These are phyloP conservation scores for Aspergillus viridinutans DNA, from an alignment of 2,329 filamentous ascomycete species.

Conservation along the genomic window DNA sequence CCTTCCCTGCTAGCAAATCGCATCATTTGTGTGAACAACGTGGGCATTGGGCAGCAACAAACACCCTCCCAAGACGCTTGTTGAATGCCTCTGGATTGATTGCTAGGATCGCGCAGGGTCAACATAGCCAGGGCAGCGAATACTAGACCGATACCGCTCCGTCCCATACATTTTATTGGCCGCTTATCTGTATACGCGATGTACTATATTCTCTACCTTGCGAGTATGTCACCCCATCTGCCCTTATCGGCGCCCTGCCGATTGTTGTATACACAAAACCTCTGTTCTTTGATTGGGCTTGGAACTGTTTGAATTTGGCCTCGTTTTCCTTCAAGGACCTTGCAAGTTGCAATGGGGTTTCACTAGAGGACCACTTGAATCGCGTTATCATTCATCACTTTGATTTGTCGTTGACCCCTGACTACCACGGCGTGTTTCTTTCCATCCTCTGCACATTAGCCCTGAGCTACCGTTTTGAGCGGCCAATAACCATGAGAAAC, in stretches of 20 bases:
- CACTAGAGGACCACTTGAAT: not conserved
- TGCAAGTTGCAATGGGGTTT: not conserved
- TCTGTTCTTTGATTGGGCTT: not conserved
- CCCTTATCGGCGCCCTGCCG: conserved; percentile 5
- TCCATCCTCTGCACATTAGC: not conserved
- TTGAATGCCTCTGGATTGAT: conserved; percentile 13
- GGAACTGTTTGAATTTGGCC: not conserved
- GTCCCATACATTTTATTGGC: conserved; percentile 19
- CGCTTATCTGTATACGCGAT: conserved; percentile 24
- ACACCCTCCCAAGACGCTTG: conserved; percentile 11
- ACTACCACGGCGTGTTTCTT: not conserved
- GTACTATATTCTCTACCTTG: conserved; percentile 61
- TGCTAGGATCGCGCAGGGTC: conserved; percentile 20
- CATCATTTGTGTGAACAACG: conserved; percentile 13
- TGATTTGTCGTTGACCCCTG: not conserved
- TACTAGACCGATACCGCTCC: conserved; percentile 21
- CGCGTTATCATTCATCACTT: not conserved
- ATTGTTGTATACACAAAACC: conserved; percentile 1
- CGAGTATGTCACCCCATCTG: conserved; percentile 58
- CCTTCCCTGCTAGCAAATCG: conserved; percentile 10
- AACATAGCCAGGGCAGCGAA: conserved; percentile 16
- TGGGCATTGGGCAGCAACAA: conserved; percentile 24
- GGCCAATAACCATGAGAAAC: conserved; percentile 36
- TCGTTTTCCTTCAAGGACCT: not conserved
- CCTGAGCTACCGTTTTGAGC: not conserved